These are phyloP conservation scores for Elsinoe batatas DNA, from an alignment of 2,329 filamentous ascomycete species.

Conservation along the genomic window DNA sequence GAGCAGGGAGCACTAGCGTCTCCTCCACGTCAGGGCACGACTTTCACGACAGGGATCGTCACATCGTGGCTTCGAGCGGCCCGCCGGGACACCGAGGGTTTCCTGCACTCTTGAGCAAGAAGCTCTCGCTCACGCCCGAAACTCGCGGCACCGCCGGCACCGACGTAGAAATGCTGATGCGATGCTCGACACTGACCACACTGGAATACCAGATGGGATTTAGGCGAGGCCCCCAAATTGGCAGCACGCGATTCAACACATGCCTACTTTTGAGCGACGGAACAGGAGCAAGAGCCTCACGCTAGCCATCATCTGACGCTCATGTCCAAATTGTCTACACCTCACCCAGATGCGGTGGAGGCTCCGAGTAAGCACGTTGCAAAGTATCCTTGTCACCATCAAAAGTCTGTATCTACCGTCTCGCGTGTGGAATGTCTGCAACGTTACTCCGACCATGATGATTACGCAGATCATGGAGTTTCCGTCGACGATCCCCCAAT, in stretches of 20 bases:
- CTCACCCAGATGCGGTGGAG: background rate
- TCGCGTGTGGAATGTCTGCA: background rate
- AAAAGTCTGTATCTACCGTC: background rate
- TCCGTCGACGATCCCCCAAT: slow-evolving; percentile 8
- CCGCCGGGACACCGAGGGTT: slow-evolving; percentile 5
- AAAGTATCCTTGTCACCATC: slow-evolving; percentile 1
- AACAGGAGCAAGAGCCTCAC: slow-evolving; percentile 3
- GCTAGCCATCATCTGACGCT: background rate
- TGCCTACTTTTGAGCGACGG: background rate
- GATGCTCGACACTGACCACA: background rate
- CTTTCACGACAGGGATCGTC: background rate
- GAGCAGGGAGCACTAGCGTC: slow-evolving; percentile 3
- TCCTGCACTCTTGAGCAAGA: background rate
- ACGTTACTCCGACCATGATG: background rate
- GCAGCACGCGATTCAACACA: slow-evolving; percentile 10
- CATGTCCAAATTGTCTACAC: background rate
- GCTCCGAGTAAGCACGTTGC: background rate
- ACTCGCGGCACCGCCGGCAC: slow-evolving; percentile 9
- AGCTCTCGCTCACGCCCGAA: slow-evolving; percentile 11
- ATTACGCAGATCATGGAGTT: slow-evolving; percentile 6
- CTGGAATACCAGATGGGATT: slow-evolving; percentile 5
- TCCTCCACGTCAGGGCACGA: background rate
- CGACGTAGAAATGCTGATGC: slow-evolving; percentile 3
- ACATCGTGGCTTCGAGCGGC: background rate
- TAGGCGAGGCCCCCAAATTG: slow-evolving; percentile 9